Percentiles rank a stretch among this genome's conserved stretches.
These are phyloP conservation scores for Paxillus rubicundulus DNA, from an alignment of 768 basidiomycete genomes.

Conservation along the genomic window DNA sequence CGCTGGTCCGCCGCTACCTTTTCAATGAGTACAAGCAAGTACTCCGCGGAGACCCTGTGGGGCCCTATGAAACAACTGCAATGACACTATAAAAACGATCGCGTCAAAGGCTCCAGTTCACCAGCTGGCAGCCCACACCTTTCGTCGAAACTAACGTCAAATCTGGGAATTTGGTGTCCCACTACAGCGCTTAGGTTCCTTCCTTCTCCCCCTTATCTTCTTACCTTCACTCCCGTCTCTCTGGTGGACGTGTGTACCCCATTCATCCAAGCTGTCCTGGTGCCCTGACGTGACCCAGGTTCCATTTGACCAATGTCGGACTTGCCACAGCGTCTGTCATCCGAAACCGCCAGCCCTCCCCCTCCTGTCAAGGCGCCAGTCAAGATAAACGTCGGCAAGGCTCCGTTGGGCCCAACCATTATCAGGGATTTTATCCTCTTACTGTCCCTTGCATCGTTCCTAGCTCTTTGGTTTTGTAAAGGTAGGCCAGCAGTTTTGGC, in stretches of 20 bases:
- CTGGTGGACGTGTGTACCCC: background rate
- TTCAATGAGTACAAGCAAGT: too few relatives aligned
- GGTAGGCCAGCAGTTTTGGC: slow-evolving; percentile 12
- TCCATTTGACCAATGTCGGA: slow-evolving; percentile 1
- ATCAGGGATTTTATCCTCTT: slow-evolving; percentile 5
- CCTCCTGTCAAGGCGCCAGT: background rate
- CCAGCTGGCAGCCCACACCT: too few relatives aligned
- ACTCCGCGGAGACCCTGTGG: too few relatives aligned
- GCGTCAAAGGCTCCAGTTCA: too few relatives aligned
- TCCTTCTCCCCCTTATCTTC: too few relatives aligned
- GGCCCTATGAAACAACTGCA: too few relatives aligned
- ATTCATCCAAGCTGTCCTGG: background rate
- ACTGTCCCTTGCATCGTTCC: slow-evolving; percentile 6
- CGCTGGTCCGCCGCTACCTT: too few relatives aligned
- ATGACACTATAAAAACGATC: background rate
- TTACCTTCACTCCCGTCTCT: background rate
- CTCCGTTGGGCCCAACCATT: background rate
- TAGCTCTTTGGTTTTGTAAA: slow-evolving; percentile 9
- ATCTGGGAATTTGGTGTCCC: too few relatives aligned
- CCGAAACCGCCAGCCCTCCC: background rate
- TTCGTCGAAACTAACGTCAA: too few relatives aligned
- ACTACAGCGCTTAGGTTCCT: too few relatives aligned
- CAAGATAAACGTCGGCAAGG: background rate
- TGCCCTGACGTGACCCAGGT: background rate
- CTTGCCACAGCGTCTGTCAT: slow-evolving; percentile 11